Evolutionary conservation across 2,329 filamentous ascomycete genomes (phyloP).

Genomic region (Pseudogymnoascus sp.): DNA sequence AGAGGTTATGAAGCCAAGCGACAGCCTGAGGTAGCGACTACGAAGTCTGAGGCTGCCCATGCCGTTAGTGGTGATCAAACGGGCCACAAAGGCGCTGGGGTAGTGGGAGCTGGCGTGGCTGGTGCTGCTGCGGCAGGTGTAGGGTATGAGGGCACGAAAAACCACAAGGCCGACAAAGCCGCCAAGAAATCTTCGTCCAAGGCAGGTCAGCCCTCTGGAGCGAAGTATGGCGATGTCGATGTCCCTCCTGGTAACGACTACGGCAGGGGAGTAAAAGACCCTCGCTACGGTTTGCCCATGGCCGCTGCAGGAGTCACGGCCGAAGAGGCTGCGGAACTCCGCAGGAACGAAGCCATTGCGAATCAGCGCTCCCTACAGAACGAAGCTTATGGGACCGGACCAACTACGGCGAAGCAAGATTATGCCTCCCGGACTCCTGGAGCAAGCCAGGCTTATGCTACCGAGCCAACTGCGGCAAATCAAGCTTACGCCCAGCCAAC

Average conservation of each 20-base stretch:
- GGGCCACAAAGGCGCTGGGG: not conserved
- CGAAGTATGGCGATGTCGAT: not conserved
- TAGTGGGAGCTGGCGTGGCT: not conserved
- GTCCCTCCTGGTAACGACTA: constrained; percentile 2
- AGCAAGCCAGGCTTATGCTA: not conserved
- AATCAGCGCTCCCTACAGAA: not conserved
- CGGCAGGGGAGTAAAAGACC: not conserved
- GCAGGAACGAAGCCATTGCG: not conserved
- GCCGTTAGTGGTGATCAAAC: not conserved
- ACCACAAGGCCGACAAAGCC: not conserved
- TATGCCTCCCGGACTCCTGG: not conserved
- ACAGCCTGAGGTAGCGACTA: not conserved
- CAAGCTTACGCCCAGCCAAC: constrained; percentile 8
- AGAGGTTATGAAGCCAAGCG: not conserved
- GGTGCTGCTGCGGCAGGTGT: not conserved
- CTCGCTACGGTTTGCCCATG: not conserved
- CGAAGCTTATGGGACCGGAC: not conserved
- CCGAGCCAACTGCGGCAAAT: not conserved
- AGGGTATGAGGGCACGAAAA: not conserved
- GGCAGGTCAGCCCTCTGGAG: not conserved
- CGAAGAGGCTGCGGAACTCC: not conserved
- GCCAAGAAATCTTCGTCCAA: not conserved
- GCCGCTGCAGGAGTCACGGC: not conserved
- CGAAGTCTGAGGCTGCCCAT: not conserved
- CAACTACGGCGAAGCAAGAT: not conserved